These are phyloP conservation scores for Plantago coronopus DNA, from an alignment of 305 asterid genomes.

Conservation along the genomic window DNA sequence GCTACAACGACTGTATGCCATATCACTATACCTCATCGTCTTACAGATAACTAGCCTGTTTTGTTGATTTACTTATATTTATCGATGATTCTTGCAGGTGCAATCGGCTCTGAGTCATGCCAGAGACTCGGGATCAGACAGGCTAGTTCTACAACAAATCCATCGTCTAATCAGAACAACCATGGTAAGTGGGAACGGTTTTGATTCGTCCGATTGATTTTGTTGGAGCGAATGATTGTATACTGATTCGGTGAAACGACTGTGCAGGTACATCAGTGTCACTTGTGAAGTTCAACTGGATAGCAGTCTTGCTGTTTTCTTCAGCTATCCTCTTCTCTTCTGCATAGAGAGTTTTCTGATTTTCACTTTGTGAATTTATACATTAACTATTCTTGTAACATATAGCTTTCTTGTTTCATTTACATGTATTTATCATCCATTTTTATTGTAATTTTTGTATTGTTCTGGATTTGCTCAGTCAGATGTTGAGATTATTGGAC, in stretches of 20 bases:
- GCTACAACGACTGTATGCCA: slow-evolving; percentile 59
- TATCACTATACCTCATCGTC: too few relatives aligned
- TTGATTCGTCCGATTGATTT: background rate
- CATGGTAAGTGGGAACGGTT: slow-evolving; percentile 25
- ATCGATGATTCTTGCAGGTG: slow-evolving; percentile 38
- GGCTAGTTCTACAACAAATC: slow-evolving; percentile 34
- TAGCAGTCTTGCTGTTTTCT: slow-evolving; percentile 34
- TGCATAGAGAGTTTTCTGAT: slow-evolving; percentile 4
- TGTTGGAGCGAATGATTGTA: too few relatives aligned
- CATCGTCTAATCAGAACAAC: slow-evolving; percentile 27
- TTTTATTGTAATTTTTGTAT: background rate
- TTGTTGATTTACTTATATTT: background rate
- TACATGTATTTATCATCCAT: slow-evolving; percentile 1
- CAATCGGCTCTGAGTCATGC: slow-evolving; percentile 55
- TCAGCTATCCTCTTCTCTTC: slow-evolving; percentile 21
- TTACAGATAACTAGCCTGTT: too few relatives aligned
- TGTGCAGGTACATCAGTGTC: slow-evolving; percentile 40
- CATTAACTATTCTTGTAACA: background rate
- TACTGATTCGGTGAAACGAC: background rate
- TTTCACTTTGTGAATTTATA: background rate
- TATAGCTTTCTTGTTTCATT: background rate
- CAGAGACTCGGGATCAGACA: slow-evolving; percentile 45
- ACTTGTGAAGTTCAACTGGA: slow-evolving; percentile 43
- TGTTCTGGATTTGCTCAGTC: background rate
- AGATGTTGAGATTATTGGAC: background rate